A percentile compares a stretch with the other conserved stretches of the same genome.
phyloP scores from a whole-genome alignment of 176 grass and related monocot species.

The Aegilops umbellulata region DNA sequence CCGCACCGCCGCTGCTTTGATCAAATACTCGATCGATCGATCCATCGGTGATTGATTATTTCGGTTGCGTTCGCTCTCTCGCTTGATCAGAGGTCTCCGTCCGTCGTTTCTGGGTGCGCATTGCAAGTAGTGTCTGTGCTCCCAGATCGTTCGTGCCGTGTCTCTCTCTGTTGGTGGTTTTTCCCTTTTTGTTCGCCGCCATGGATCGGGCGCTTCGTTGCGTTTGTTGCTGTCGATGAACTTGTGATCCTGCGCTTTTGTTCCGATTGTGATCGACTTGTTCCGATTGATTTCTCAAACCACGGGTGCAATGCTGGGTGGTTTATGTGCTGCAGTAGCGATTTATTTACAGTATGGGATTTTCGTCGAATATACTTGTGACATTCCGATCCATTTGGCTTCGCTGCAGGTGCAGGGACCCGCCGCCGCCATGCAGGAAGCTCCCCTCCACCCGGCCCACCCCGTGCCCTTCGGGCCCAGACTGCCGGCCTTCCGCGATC shows the following conservation, averaged over 20 bases:
- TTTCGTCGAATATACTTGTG: too few species aligned
- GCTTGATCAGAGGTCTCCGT: not conserved
- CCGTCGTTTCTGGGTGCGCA: not conserved
- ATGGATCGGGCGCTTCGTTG: not conserved
- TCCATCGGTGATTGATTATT: not conserved
- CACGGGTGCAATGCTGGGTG: not conserved
- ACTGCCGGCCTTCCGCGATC: conserved; percentile 24
- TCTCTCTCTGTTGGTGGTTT: not conserved
- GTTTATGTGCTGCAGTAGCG: too few species aligned
- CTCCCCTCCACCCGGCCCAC: conserved; percentile 39
- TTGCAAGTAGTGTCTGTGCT: not conserved
- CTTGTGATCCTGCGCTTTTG: too few species aligned
- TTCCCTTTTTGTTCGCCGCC: not conserved
- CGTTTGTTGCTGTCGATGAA: not conserved
- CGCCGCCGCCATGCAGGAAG: conserved; percentile 50
- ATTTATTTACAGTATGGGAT: too few species aligned
- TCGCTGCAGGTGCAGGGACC: not conserved
- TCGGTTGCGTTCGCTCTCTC: too few species aligned
- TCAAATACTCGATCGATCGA: not conserved
- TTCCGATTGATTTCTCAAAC: not conserved
- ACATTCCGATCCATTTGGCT: too few species aligned
- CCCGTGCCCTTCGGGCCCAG: not conserved
- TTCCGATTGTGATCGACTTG: not conserved
- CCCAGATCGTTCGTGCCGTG: too few species aligned
- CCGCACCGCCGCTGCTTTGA: not conserved